These are phyloP conservation scores for Thoreauomyces humboldtii DNA, from an alignment of 192 early-diverging fungal genomes.

Conservation along the genomic window DNA sequence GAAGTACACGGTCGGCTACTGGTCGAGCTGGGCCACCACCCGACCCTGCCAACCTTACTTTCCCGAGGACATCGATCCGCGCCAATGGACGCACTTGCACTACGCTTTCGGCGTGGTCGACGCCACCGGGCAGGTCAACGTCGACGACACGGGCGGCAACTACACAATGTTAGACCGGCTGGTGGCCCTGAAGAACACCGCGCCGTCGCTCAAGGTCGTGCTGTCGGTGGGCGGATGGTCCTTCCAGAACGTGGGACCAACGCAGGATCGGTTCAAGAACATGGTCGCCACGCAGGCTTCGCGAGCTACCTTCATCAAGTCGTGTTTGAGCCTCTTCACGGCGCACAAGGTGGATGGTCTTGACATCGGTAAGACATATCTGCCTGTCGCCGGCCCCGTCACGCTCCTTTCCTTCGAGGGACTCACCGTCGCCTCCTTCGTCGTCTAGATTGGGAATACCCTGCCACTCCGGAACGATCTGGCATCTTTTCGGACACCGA, in stretches of 20 bases:
- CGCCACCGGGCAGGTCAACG: not conserved
- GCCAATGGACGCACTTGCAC: not conserved
- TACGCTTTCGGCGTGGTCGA: constrained; percentile 1
- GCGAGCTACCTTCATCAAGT: constrained; percentile 1
- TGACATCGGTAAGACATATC: too few relatives aligned
- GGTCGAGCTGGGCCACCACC: not conserved
- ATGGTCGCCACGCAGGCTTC: not conserved
- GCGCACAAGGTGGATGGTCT: not conserved
- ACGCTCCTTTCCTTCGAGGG: too few relatives aligned
- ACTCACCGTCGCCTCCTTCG: too few relatives aligned
- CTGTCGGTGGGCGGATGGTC: constrained; percentile 1
- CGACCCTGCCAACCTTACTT: not conserved
- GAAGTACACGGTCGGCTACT: constrained; percentile 1
- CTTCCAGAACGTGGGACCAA: constrained; percentile 1
- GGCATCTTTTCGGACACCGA: not conserved
- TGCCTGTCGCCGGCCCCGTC: too few relatives aligned
- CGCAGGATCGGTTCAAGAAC: constrained; percentile 1
- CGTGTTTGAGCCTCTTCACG: not conserved
- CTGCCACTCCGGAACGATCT: not conserved
- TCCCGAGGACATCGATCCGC: constrained; percentile 3
- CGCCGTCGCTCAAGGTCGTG: not conserved
- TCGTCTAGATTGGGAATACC: not conserved
- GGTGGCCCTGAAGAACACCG: not conserved
- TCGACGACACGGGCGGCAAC: constrained; percentile 1
- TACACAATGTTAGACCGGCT: not conserved